These are phyloP conservation scores for Pistacia atlantica DNA, from an alignment of 345 rosid genomes.

Conservation along the genomic window DNA sequence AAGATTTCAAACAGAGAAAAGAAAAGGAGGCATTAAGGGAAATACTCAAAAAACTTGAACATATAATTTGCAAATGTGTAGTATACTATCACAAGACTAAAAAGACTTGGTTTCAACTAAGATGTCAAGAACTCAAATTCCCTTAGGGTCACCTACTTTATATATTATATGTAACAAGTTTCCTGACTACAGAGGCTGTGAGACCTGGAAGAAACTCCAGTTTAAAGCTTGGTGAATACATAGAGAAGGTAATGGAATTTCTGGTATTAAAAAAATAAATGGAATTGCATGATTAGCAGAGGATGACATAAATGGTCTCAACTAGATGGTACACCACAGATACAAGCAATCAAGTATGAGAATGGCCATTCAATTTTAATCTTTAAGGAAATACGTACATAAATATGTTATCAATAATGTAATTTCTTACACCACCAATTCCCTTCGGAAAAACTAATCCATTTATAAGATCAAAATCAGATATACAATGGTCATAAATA, in stretches of 20 bases:
- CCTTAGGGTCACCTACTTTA: too few relatives aligned
- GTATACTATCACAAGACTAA: too few relatives aligned
- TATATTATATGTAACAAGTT: too few relatives aligned
- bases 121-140: too few relatives aligned
- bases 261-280: too few relatives aligned
- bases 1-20: background rate
- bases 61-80: too few relatives aligned
- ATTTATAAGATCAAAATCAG: background rate
- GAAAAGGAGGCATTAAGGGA: too few relatives aligned
- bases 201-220: too few relatives aligned
- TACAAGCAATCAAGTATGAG: background rate
- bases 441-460: background rate
- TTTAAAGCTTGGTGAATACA: too few relatives aligned
- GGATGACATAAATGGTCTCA: slow-evolving; percentile 11
- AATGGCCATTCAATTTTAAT: background rate
- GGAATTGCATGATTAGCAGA: background rate
- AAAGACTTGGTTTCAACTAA: too few relatives aligned
- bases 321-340: background rate
- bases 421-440: background rate
- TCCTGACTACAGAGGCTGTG: too few relatives aligned
- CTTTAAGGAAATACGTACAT: slow-evolving; percentile 4
- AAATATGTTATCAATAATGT: background rate
- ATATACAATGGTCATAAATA: background rate
- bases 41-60: background rate
- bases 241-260: too few relatives aligned